Percentiles rank a stretch among this genome's conserved stretches.
phyloP scores from a whole-genome alignment of 805 yeast genomes.

The Hanseniaspora lachancei region DNA sequence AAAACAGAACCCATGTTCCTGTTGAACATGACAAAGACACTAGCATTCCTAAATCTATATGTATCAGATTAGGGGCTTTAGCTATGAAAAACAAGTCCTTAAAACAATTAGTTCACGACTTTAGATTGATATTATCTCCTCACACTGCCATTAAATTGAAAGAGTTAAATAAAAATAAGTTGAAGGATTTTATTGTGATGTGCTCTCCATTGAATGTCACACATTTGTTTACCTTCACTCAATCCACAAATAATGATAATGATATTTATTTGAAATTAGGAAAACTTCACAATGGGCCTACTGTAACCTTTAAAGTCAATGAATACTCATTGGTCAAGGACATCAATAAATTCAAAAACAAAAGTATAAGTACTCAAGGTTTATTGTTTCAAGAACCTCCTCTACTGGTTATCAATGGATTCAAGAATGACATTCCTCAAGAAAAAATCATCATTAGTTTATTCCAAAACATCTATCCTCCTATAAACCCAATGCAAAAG shows the following conservation, averaged over 20 bases:
- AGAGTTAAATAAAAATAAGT: constrained; percentile 75
- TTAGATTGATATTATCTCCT: constrained; percentile 87
- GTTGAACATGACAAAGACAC: constrained; percentile 51
- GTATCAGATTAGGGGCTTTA: constrained; percentile 59
- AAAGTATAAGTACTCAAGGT: constrained; percentile 59
- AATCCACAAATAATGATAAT: constrained; percentile 61
- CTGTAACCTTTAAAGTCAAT: constrained; percentile 65
- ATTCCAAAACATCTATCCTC: constrained; percentile 92
- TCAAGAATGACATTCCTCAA: constrained; percentile 39
- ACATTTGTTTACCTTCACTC: constrained; percentile 77
- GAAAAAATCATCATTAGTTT: constrained; percentile 78
- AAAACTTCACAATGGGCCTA: constrained; percentile 89
- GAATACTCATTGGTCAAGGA: constrained; percentile 75
- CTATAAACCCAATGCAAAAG: constrained; percentile 75
- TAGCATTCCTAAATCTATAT: constrained; percentile 86
- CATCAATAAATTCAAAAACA: constrained; percentile 61
- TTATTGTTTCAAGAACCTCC: constrained; percentile 57
- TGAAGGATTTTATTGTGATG: constrained; percentile 94
- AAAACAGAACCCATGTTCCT: constrained; percentile 74
- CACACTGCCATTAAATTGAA: constrained; percentile 82
- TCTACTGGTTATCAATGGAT: constrained; percentile 83
- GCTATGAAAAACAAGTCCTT: constrained; percentile 56
- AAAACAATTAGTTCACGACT: constrained; percentile 72
- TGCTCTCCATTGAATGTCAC: constrained; percentile 92
- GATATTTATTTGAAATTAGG: constrained; percentile 65